phyloP scores from a whole-genome alignment of 192 early-diverging fungal genomes.

The Rhizoclosmatium sp. region DNA sequence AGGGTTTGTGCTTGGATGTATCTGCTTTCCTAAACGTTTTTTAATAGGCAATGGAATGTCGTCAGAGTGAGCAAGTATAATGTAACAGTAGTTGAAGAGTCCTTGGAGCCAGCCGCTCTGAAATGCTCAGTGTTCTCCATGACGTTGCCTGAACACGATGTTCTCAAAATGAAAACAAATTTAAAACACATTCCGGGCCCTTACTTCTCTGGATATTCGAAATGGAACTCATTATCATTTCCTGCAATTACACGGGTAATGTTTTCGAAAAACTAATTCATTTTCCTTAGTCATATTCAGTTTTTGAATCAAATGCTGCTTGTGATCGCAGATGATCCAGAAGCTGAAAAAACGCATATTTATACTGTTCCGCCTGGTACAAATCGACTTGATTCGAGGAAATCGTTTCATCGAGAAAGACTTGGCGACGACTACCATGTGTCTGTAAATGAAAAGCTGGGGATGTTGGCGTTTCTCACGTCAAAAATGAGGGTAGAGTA shows the following conservation, averaged over 20 bases:
- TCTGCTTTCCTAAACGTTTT: no score
- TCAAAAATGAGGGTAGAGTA: not conserved
- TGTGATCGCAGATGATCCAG: not conserved
- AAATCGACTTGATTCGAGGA: not conserved
- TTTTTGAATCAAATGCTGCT: not conserved
- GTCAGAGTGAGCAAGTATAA: not conserved
- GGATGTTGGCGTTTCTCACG: not conserved
- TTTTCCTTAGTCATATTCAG: not conserved
- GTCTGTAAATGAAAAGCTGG: not conserved
- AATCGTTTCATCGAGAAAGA: not conserved
- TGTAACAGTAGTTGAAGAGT: not conserved
- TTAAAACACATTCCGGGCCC: not conserved
- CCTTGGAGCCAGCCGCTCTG: not conserved
- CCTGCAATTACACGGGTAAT: no score
- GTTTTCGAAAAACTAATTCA: not conserved
- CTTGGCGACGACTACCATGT: not conserved
- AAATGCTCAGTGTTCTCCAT: not conserved
- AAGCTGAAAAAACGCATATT: slow-evolving; percentile 1
- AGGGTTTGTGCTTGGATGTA: no score
- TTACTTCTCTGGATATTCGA: not conserved
- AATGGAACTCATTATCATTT: not conserved
- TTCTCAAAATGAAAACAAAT: not conserved
- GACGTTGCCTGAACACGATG: not conserved
- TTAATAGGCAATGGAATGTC: no score
- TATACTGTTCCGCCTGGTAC: not conserved